Percentiles rank a stretch among this genome's conserved stretches.
phyloP scores from a whole-genome alignment of 2,329 filamentous ascomycete species.

The Colletotrichum salicis region DNA sequence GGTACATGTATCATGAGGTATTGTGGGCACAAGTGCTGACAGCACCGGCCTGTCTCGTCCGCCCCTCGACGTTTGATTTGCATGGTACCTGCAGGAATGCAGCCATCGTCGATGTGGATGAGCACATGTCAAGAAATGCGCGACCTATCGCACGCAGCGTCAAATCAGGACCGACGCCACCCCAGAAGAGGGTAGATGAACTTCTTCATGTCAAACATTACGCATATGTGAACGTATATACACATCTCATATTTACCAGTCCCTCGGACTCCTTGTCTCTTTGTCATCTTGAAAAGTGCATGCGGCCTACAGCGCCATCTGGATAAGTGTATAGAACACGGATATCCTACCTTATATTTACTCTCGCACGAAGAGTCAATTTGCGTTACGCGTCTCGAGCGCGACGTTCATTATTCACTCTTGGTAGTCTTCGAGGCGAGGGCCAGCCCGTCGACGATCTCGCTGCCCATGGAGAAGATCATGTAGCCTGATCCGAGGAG shows the following conservation, averaged over 20 bases:
- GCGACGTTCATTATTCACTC: constrained; percentile 47
- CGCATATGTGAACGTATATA: neutral
- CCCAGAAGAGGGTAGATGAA: neutral
- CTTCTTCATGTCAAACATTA: neutral
- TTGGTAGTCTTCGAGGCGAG: constrained; percentile 51
- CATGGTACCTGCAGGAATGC: neutral
- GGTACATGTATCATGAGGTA: too few relatives aligned
- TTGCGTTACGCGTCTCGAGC: neutral
- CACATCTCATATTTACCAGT: neutral
- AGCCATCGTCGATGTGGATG: neutral
- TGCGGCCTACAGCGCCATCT: neutral
- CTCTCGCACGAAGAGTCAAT: neutral
- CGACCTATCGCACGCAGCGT: neutral
- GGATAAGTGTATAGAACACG: neutral
- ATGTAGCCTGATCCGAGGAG: constrained; percentile 64
- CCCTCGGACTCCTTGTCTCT: too few relatives aligned
- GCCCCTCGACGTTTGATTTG: neutral
- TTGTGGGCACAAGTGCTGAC: neutral
- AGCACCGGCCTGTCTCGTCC: neutral
- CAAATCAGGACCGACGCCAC: neutral
- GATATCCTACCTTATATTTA: too few relatives aligned
- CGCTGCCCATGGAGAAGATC: constrained; percentile 58
- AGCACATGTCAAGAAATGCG: too few relatives aligned
- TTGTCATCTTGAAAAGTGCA: too few relatives aligned
- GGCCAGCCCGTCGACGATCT: constrained; percentile 60